Base-by-base conservation (phyloP, 2,329 filamentous ascomycete genomes). In the Graphiopsis chlorocephala region DNA sequence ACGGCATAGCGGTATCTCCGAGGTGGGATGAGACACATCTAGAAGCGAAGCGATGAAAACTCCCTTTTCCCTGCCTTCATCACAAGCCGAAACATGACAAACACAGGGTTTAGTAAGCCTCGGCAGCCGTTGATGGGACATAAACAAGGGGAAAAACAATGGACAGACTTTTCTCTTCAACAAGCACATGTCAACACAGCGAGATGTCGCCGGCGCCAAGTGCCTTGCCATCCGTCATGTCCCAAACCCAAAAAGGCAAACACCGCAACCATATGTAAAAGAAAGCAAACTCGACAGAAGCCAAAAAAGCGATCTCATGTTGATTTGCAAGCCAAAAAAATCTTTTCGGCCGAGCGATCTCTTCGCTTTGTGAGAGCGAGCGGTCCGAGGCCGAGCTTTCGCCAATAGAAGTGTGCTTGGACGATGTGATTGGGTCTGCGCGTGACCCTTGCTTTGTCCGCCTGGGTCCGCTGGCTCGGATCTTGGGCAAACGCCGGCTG, bases 161-260 rank as follows among this genome's bases (percentile, higher is more conserved):
- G 15, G 52, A 25, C 29, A 35, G 26, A 35, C 20, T 56, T 56
- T 56, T 53, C 17, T 15, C n/a, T 35, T n/a, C 31, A 14, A 23
- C 50, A 20, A 55, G 26, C 50, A 31, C 31, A 20, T 35, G 52
- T 35, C 52, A 42, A 59, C n/a, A 48, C 15, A 47, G 56, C 56
- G 56, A 59, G 26, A 38, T 59, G 56, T 59, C 56, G 56, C 56
- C 56, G 56, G 45, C 45, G 35, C 56, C 56, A 59, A 45, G 35
- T 45, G 56, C 35, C 56, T 25, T 14, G 28, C 29, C 31, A 56
- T 35, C 56, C 38, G 56, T 28, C 14, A 28, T 10, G 17, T 28
- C 3, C 23, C 12, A 45, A 59, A 58, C 55, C 55, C 31, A 45
- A 35, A 52, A 35, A n/a, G n/a, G n/a, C n/a, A n/a, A n/a, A n/a